phyloP scores from a whole-genome alignment of 352 stramenopile species.

The Pythium monospermum region DNA sequence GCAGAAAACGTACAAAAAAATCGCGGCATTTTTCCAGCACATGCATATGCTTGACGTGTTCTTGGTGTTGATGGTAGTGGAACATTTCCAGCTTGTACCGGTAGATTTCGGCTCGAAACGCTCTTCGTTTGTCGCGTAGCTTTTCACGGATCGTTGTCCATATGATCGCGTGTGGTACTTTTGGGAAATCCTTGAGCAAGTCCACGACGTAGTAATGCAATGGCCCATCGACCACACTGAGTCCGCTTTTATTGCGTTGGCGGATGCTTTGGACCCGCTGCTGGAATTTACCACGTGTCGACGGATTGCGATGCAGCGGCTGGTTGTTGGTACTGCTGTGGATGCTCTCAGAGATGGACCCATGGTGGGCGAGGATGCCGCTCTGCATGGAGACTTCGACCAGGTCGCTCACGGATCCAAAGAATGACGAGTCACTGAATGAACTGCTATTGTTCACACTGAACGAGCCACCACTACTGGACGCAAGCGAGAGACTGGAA shows the following conservation, averaged over 20 bases:
- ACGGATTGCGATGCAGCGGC: background rate
- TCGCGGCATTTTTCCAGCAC: slow-evolving; percentile 65
- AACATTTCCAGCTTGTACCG: slow-evolving; percentile 51
- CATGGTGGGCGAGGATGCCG: slow-evolving; percentile 19
- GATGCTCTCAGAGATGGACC: slow-evolving; percentile 9
- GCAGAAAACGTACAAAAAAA: slow-evolving; percentile 46
- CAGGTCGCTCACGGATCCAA: slow-evolving; percentile 22
- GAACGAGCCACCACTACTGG: too few relatives aligned
- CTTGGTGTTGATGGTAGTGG: slow-evolving; percentile 50
- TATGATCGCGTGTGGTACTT: slow-evolving; percentile 34
- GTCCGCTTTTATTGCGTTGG: slow-evolving; percentile 19
- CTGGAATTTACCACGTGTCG: slow-evolving; percentile 22
- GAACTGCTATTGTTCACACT: background rate
- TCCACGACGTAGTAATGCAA: slow-evolving; percentile 65
- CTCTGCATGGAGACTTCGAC: slow-evolving; percentile 32
- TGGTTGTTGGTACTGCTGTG: background rate
- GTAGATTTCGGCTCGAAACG: slow-evolving; percentile 58
- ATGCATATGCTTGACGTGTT: slow-evolving; percentile 40
- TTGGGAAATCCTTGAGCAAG: slow-evolving; percentile 49
- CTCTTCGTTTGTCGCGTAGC: slow-evolving; percentile 51
- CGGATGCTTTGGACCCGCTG: slow-evolving; percentile 26
- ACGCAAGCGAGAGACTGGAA: too few relatives aligned
- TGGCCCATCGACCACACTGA: slow-evolving; percentile 30
- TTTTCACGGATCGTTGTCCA: slow-evolving; percentile 47
- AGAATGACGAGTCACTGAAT: slow-evolving; percentile 8